Evolutionary conservation across 2,329 filamentous ascomycete species (phyloP), one percentile per base, ranked within the genome.

Genomic region (Lomentospora prolificans): DNA sequence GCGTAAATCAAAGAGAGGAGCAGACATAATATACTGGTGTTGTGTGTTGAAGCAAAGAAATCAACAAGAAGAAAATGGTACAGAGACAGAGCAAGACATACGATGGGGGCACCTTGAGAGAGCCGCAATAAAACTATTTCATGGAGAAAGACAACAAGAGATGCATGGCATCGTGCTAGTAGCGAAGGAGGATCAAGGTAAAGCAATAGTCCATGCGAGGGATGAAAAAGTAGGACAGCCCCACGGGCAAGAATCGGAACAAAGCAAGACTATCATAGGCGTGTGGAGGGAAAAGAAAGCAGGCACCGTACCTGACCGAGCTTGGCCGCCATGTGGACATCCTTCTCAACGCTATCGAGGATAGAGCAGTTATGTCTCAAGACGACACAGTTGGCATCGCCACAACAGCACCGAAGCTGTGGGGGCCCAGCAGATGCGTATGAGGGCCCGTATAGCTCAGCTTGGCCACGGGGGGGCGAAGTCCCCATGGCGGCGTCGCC

Each of bases 271-370:
- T 2, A 48, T 22, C 44, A 48, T 48, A 19, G 24, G 44, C 19
- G 10, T 22, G 10, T 2, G 44, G 22, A 48, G 17, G 17, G 19
- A 48, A 48, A 19, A 19, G 30, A 7, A 27, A 41, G 36, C 3
- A 17, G 36, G 36, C 44, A 48, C 17, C 89, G 67, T 86, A 96
- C 92, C 87, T 96, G 89, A 61, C 94, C 94, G 64, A 96, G 80
- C 67, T 87, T 81, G 51, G 90, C 94, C 41, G 94, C 94, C 54
- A 83, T 89, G 64, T 85, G 84, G 55, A 96, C 87, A 72, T 96
- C 89, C 64, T 86, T 87, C 72, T 97, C 92, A 61, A 97, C 79
- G 59, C 82, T 86, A 63, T 89, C 85, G 50, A 97, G 77, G 60
- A 90, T 78, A 50, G 80, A 78, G 69, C 84, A 85, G 71, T 92